Evolutionary conservation across 106 monocot species (phyloP), one percentile per base, ranked within the genome.

Genomic region (Iris macrosiphon): DNA sequence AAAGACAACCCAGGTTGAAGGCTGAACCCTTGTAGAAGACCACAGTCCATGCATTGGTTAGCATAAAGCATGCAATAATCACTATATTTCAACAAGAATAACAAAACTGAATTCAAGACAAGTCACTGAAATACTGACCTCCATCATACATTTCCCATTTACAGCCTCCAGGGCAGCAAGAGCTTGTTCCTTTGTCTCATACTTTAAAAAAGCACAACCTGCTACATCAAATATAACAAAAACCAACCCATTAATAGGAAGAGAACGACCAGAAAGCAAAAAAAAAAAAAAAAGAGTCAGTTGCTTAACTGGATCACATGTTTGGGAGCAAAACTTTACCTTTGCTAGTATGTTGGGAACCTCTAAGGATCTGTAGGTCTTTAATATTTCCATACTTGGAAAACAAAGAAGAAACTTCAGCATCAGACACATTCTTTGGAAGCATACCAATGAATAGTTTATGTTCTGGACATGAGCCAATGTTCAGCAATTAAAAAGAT

Each of bases 391-490:
- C 95, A 70, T 95, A 85, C 31, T 63, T 79, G 16, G 82, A 85
- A 66, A 95, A 95, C 28, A 95, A 64, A 52, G 58, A 45, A 49
- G 73, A 67, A 57, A 95, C 64, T 69, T 95, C 95, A 45, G 62
- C 69, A 21, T 89, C 89, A 46, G 82, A 69, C 3, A 85, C 79
- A 57, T 89, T 95, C 68, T 95, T 95, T 38, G 95, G 95, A 68
- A 95, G 89, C 95, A 95, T 95, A 31, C 95, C 95, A 70, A 95
- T 43, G 55, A 95, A 95, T 67, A 95, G 81, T 41, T 95, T 95
- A 68, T 89, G 85, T 57, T 95, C 95, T 89, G 76, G 7, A 67
- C 42, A 53, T 19, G 45, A 37, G n/a, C 7, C 33, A 57, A 19
- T 13, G 47, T 53, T 8, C 40, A 26, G 2, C 45, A 37, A 66